Evolutionary conservation across 164 flowering plant species (phyloP).

Genomic region (Magnolia kwangsiensis): DNA sequence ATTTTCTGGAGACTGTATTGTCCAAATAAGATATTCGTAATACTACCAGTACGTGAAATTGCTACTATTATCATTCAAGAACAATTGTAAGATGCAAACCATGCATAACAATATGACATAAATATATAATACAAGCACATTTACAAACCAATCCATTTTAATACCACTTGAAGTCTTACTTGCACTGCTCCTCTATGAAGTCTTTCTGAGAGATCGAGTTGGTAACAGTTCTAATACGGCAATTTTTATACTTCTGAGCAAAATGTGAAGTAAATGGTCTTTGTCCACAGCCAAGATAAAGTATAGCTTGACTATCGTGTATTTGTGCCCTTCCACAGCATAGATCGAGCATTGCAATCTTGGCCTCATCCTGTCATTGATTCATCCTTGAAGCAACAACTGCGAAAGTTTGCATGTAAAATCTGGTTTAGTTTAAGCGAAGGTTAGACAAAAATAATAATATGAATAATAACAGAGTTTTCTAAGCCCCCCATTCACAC

Average conservation of each 20-base stretch:
- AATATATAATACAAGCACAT: too few species aligned
- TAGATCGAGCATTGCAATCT: slow-evolving; percentile 1
- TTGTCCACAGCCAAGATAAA: slow-evolving; percentile 2
- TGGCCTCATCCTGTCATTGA: neutral
- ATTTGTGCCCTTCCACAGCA: neutral
- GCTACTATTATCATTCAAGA: too few species aligned
- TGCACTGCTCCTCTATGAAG: slow-evolving; percentile 12
- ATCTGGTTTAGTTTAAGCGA: too few species aligned
- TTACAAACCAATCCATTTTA: too few species aligned
- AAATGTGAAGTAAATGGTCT: neutral
- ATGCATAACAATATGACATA: too few species aligned
- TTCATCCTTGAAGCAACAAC: neutral
- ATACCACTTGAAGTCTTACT: neutral
- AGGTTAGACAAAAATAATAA: too few species aligned
- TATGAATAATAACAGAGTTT: too few species aligned
- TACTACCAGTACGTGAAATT: too few species aligned
- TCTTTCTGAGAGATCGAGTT: slow-evolving; percentile 12
- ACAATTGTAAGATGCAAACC: too few species aligned
- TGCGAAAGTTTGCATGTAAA: neutral
- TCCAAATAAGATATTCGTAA: too few species aligned
- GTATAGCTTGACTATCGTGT: neutral
- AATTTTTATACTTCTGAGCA: neutral
- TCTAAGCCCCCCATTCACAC: too few species aligned
- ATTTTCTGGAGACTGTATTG: too few species aligned
- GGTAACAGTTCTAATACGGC: neutral